Evolutionary conservation across 768 basidiomycete species (phyloP).

Genomic region (Austroboletus festivus): DNA sequence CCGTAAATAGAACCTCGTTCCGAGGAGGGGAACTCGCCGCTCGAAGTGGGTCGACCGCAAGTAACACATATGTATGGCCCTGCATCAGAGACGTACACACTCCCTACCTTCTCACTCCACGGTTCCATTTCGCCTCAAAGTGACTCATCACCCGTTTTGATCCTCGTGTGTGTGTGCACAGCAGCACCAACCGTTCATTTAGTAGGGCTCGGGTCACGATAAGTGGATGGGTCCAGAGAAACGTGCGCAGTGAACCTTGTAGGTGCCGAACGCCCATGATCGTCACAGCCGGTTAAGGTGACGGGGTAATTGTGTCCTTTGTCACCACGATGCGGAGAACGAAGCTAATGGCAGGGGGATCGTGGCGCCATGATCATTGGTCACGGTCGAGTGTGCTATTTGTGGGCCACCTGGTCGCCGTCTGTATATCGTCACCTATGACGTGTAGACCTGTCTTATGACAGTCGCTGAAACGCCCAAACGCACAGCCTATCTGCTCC

Average conservation of each 20-base stretch:
- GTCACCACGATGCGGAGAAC: no score
- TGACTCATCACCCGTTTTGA: conserved; percentile 8
- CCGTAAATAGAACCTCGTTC: no score
- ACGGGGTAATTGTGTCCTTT: no score
- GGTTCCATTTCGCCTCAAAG: background rate
- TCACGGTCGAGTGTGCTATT: no score
- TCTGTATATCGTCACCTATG: background rate
- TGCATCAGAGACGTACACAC: background rate
- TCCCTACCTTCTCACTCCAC: background rate
- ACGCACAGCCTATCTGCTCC: background rate
- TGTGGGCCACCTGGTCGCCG: background rate
- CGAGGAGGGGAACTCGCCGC: no score
- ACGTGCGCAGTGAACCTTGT: background rate
- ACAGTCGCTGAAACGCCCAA: conserved; percentile 1
- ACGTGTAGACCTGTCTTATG: background rate
- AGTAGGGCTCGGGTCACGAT: no score
- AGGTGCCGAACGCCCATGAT: conserved; percentile 5
- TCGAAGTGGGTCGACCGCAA: conserved; percentile 8
- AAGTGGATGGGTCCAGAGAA: no score
- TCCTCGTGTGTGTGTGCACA: no score
- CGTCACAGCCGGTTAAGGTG: background rate
- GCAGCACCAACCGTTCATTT: no score
- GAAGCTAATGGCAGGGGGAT: background rate
- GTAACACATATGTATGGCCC: background rate
- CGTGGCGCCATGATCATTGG: no score